Percentiles rank a stretch among this genome's conserved stretches.
These are phyloP conservation scores for Botrytis fragariae DNA, from an alignment of 2,329 filamentous ascomycete species.

Conservation along the genomic window DNA sequence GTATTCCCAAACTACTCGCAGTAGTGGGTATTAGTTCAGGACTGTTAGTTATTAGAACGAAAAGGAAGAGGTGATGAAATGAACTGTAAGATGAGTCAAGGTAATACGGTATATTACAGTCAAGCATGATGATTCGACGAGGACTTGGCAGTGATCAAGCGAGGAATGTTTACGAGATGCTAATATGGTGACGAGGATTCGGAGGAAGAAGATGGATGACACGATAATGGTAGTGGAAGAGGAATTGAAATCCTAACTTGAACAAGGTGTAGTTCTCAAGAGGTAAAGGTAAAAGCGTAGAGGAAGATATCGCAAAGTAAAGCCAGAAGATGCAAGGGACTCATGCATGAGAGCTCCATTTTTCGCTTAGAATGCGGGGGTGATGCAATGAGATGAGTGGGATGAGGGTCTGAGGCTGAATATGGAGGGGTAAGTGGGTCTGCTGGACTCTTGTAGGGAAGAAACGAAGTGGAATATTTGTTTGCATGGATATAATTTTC, in stretches of 20 bases:
- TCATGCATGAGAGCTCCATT: background rate
- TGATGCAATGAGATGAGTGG: background rate
- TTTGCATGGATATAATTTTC: background rate
- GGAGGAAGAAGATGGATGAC: background rate
- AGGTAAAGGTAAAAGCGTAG: background rate
- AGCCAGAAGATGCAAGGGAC: too few species aligned
- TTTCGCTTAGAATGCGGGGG: background rate
- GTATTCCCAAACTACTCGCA: too few species aligned
- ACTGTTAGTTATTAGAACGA: background rate
- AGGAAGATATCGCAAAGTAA: too few species aligned
- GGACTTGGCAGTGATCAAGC: background rate
- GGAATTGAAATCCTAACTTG: background rate
- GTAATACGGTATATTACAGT: background rate
- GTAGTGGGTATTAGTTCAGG: too few species aligned
- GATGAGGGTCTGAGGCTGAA: background rate
- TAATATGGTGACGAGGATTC: background rate
- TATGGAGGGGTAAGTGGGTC: slow-evolving; percentile 5
- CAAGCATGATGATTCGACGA: background rate
- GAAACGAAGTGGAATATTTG: background rate
- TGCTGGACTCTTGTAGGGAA: background rate
- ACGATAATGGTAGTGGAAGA: background rate
- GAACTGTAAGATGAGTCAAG: too few species aligned
- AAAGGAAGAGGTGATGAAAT: background rate
- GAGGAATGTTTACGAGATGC: background rate
- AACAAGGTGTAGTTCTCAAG: background rate